phyloP scores from a whole-genome alignment of 768 basidiomycete genomes.

The Boletus patriciae region DNA sequence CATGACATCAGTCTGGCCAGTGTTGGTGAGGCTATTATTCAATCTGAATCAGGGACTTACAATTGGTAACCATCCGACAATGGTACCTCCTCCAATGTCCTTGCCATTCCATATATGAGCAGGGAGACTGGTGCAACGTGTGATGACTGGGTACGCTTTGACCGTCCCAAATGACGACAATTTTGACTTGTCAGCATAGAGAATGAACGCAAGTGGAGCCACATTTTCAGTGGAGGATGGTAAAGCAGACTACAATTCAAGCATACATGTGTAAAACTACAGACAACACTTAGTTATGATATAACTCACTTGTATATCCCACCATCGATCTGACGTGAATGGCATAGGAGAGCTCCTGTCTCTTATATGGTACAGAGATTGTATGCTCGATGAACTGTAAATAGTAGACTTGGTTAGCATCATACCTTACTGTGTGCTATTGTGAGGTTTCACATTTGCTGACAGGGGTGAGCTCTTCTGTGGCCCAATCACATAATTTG shows the following conservation, averaged over 20 bases:
- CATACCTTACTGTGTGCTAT: too few species aligned
- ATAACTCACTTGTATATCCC: slow-evolving; percentile 38
- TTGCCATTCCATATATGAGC: slow-evolving; percentile 14
- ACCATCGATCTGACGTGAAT: slow-evolving; percentile 17
- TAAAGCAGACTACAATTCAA: neutral
- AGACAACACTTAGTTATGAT: neutral
- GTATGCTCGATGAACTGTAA: neutral
- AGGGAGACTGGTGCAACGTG: slow-evolving; percentile 17
- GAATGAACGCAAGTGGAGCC: neutral
- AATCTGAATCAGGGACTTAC: too few species aligned
- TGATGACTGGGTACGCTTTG: slow-evolving; percentile 8
- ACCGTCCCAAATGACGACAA: slow-evolving; percentile 13
- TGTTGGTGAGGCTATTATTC: too few species aligned
- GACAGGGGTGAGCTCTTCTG: neutral
- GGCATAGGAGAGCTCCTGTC: neutral
- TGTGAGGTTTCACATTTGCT: too few species aligned
- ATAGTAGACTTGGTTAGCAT: too few species aligned
- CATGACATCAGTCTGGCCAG: too few species aligned
- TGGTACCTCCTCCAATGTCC: slow-evolving; percentile 13
- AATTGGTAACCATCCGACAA: slow-evolving; percentile 21
- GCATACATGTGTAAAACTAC: neutral
- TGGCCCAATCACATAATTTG: neutral
- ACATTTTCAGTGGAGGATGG: neutral
- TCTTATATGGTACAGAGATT: slow-evolving; percentile 7
- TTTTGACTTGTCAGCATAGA: neutral